Evolutionary conservation across 495 filamentous ascomycete species (phyloP).

Genomic region (Annulohypoxylon maeteangense): DNA sequence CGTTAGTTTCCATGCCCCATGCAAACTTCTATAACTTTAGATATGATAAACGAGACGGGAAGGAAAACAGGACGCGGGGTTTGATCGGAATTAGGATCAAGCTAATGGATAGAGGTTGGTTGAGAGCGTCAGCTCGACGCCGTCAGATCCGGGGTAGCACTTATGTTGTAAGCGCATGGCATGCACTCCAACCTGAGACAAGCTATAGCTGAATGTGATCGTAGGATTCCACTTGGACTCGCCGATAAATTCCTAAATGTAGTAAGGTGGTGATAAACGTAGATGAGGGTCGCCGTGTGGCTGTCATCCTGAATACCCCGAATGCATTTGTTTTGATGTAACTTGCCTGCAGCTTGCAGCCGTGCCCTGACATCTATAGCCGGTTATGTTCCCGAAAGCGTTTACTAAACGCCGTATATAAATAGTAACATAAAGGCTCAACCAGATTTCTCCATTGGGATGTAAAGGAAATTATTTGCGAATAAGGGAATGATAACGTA

Average conservation of each 20-base stretch:
- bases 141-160: constrained; percentile 29
- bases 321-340: constrained; percentile 26
- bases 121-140: constrained; percentile 28
- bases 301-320: constrained; percentile 31
- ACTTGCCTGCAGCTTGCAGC: constrained; percentile 36
- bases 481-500: constrained; percentile 51
- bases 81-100: constrained; percentile 14
- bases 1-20: constrained; percentile 14
- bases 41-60: neutral
- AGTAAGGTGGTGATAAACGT: neutral
- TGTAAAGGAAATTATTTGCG: constrained; percentile 17
- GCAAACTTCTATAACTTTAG: neutral
- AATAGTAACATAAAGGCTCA: constrained; percentile 31
- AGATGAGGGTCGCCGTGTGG: constrained; percentile 17
- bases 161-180: constrained; percentile 14
- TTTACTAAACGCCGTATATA: constrained; percentile 32
- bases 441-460: neutral
- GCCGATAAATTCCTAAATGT: constrained; percentile 5
- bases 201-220: constrained; percentile 22
- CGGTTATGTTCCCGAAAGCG: constrained; percentile 12
- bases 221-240: constrained; percentile 22
- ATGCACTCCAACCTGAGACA: constrained; percentile 19
- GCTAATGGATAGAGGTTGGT: constrained; percentile 14
- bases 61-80: constrained; percentile 11
- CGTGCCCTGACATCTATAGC: constrained; percentile 7